These are phyloP conservation scores for Phytophthora ramorum DNA, from an alignment of 352 stramenopile genomes.

Conservation along the genomic window DNA sequence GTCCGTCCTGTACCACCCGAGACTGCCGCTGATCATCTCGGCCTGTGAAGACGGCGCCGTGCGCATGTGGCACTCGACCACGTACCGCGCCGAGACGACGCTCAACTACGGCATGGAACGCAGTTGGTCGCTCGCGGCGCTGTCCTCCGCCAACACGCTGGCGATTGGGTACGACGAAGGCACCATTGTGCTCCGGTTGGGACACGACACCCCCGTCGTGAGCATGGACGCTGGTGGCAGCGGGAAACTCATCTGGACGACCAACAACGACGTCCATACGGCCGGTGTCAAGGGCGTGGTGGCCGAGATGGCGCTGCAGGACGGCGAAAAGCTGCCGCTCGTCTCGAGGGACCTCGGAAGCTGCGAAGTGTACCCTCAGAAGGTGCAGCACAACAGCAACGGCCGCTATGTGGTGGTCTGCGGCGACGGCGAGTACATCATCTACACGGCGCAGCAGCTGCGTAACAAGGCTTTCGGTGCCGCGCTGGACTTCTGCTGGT, in stretches of 20 bases:
- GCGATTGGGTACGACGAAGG: constrained; percentile 96
- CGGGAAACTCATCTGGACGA: constrained; percentile 98
- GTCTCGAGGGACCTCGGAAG: constrained; percentile 94
- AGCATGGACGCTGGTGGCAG: constrained; percentile 95
- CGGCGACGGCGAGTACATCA: constrained; percentile 99
- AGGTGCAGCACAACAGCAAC: constrained; percentile 99
- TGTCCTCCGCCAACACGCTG: constrained; percentile 90
- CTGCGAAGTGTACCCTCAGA: constrained; percentile 98
- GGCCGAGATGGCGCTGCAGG: constrained; percentile 74
- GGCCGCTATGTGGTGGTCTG: constrained; percentile 98
- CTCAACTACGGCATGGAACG: constrained; percentile 99
- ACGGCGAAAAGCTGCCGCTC: constrained; percentile 91
- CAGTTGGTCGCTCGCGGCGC: constrained; percentile 94
- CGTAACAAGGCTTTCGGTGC: constrained; percentile 97
- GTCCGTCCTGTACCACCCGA: constrained; percentile 98
- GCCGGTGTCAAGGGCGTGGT: constrained; percentile 92
- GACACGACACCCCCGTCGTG: constrained; percentile 97
- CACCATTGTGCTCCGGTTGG: constrained; percentile 97
- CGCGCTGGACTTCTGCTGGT: constrained; percentile 99
- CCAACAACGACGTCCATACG: constrained; percentile 98
- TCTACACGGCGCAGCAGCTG: constrained; percentile 98
- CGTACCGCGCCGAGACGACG: constrained; percentile 98
- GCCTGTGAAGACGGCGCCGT: constrained; percentile 97
- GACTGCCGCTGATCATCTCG: constrained; percentile 98
- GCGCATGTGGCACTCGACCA: constrained; percentile 94